Evolutionary conservation across 768 basidiomycete species (phyloP).

Genomic region (Suillus fuscotomentosus): DNA sequence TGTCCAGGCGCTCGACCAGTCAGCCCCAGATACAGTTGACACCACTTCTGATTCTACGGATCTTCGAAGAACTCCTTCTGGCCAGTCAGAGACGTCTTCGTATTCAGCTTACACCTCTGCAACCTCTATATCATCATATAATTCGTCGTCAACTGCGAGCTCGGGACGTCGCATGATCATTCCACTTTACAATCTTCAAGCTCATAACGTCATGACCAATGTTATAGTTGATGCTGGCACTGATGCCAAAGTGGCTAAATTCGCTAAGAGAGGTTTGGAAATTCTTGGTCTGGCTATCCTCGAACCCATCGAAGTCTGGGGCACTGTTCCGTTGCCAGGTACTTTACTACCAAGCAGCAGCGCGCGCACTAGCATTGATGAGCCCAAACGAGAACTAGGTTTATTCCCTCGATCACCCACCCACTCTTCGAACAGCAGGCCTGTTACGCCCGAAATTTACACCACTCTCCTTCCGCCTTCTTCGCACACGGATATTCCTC

Average conservation of each 20-base stretch:
- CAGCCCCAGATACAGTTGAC: slow-evolving; percentile 28
- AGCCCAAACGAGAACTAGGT: slow-evolving; percentile 20
- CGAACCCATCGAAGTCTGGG: slow-evolving; percentile 79
- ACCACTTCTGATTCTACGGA: slow-evolving; percentile 20
- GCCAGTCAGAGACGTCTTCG: slow-evolving; percentile 48
- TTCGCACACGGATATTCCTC: background rate
- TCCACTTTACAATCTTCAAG: slow-evolving; percentile 83
- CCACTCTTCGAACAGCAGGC: slow-evolving; percentile 9
- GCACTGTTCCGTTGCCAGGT: slow-evolving; percentile 13
- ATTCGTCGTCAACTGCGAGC: slow-evolving; percentile 42
- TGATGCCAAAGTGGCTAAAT: slow-evolving; percentile 81
- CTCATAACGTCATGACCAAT: slow-evolving; percentile 86
- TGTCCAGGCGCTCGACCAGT: slow-evolving; percentile 45
- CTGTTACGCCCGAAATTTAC: slow-evolving; percentile 10
- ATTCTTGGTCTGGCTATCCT: slow-evolving; percentile 75
- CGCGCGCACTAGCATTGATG: slow-evolving; percentile 31
- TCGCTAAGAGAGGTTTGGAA: slow-evolving; percentile 71
- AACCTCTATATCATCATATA: slow-evolving; percentile 37
- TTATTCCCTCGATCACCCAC: slow-evolving; percentile 2
- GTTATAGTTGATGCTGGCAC: slow-evolving; percentile 86
- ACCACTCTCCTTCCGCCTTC: slow-evolving; percentile 5
- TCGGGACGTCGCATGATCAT: slow-evolving; percentile 72
- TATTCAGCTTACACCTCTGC: slow-evolving; percentile 52
- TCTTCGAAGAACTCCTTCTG: slow-evolving; percentile 34
- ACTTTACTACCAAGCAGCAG: slow-evolving; percentile 13